Conservation (phyloP, 768 basidiomycete genomes). For the Daedaleopsis sinensis region DNA sequence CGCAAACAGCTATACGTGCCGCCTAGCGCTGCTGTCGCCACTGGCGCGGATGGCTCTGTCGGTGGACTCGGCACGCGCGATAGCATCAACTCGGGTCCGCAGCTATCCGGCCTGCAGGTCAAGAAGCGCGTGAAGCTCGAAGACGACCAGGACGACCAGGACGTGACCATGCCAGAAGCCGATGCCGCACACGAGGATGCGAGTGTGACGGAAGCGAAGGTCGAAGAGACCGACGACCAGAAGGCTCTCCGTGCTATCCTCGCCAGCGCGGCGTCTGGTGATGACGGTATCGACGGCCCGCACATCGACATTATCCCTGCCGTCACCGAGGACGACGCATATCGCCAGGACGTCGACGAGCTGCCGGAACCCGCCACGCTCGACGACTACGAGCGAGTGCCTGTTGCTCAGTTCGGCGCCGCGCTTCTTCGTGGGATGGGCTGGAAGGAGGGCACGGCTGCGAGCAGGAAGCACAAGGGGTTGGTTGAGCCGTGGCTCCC, state of each 20-base stretch:
- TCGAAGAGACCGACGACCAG: slow-evolving; percentile 74
- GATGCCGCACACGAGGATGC: slow-evolving; percentile 4
- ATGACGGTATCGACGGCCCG: slow-evolving; percentile 38
- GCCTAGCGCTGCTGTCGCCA: slow-evolving; percentile 53
- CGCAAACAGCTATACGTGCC: slow-evolving; percentile 71
- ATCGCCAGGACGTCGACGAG: slow-evolving; percentile 79
- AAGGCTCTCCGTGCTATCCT: slow-evolving; percentile 80
- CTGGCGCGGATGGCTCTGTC: slow-evolving; percentile 71
- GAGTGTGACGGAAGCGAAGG: slow-evolving; percentile 20
- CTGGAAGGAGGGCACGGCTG: slow-evolving; percentile 84
- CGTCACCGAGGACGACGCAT: slow-evolving; percentile 78
- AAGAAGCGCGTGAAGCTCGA: slow-evolving; percentile 37
- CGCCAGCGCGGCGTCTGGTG: slow-evolving; percentile 49
- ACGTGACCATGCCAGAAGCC: slow-evolving; percentile 19
- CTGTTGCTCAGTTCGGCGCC: slow-evolving; percentile 90
- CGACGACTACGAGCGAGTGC: slow-evolving; percentile 88
- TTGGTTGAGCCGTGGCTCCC: slow-evolving; percentile 83
- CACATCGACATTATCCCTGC: slow-evolving; percentile 61
- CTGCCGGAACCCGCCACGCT: slow-evolving; percentile 77
- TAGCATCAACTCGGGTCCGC: slow-evolving; percentile 75
- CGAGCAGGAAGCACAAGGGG: slow-evolving; percentile 59
- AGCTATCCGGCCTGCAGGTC: slow-evolving; percentile 67
- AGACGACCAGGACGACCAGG: slow-evolving; percentile 23
- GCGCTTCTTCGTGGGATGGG: slow-evolving; percentile 97
- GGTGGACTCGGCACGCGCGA: slow-evolving; percentile 78